Percentiles rank a stretch among this genome's conserved stretches.
Conservation (phyloP, 495 filamentous ascomycete species). For the Tuber indicum region DNA sequence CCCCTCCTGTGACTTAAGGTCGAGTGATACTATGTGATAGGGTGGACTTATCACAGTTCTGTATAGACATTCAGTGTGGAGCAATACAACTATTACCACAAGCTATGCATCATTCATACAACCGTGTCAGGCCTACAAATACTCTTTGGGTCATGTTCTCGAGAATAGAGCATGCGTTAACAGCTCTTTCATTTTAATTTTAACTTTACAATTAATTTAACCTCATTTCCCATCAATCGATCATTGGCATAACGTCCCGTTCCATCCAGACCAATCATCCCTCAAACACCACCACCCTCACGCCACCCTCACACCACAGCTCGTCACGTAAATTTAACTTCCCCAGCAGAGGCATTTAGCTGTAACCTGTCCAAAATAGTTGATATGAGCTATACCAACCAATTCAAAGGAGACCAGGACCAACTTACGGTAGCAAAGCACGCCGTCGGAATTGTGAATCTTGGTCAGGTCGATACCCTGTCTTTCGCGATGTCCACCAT, state of each 20-base stretch:
- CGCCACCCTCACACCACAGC: neutral
- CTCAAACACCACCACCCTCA: neutral
- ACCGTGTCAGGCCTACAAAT: neutral
- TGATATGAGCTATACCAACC: neutral
- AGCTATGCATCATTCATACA: neutral
- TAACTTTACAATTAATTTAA: neutral
- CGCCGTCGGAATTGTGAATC: neutral
- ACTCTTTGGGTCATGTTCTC: neutral
- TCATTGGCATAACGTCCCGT: neutral
- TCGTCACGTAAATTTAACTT: neutral
- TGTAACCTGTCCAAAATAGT: neutral
- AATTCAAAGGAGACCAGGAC: neutral
- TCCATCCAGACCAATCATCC: neutral
- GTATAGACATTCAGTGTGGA: neutral
- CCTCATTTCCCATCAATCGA: neutral
- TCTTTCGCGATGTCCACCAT: slow-evolving; percentile 5
- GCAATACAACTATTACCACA: neutral
- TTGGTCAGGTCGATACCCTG: slow-evolving; percentile 27
- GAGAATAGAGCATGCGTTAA: neutral
- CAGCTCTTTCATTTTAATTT: slow-evolving; percentile 1
- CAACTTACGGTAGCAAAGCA: neutral
- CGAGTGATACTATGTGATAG: neutral
- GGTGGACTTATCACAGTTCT: neutral
- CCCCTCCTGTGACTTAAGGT: neutral
- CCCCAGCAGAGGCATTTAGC: neutral